Percentiles rank a stretch among this genome's conserved stretches.
Evolutionary conservation across 2,329 filamentous ascomycete genomes (phyloP).

Genomic region (Elsinoe australis): DNA sequence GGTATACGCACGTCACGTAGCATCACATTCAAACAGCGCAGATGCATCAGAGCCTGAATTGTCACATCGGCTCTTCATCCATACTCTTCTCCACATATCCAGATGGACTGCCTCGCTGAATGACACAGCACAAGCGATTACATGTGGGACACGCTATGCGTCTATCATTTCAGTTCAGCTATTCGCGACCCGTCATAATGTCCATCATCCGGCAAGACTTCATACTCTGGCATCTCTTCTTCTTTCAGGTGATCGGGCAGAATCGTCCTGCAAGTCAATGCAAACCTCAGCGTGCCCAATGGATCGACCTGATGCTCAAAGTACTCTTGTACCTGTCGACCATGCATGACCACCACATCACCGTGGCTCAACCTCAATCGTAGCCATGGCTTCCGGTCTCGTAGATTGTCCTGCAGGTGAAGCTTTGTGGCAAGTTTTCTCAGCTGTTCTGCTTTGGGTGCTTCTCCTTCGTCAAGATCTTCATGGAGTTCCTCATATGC

Average conservation of each 20-base stretch:
- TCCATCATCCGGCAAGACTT: constrained; percentile 30
- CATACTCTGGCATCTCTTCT: constrained; percentile 34
- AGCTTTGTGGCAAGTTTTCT: constrained; percentile 35
- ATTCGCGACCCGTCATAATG: constrained; percentile 31
- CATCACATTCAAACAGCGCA: too few relatives aligned
- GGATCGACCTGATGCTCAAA: constrained; percentile 54
- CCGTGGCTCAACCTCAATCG: constrained; percentile 48
- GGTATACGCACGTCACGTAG: too few relatives aligned
- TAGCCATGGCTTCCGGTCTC: constrained; percentile 13
- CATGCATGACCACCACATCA: constrained; percentile 59
- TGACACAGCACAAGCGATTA: too few relatives aligned
- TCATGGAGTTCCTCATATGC: constrained; percentile 28
- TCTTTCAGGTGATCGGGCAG: constrained; percentile 37
- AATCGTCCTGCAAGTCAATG: constrained; percentile 50
- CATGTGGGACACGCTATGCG: too few relatives aligned
- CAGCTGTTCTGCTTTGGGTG: constrained; percentile 19
- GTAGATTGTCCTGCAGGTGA: constrained; percentile 26
- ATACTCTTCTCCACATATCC: too few relatives aligned
- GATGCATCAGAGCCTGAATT: not conserved
- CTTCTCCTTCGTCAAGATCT: not conserved
- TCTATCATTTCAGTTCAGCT: constrained; percentile 1
- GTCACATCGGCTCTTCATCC: too few relatives aligned
- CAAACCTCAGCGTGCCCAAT: constrained; percentile 47
- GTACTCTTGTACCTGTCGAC: constrained; percentile 49
- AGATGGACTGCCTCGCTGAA: too few relatives aligned